Base-by-base conservation (phyloP, 257 asterid genomes). In the Nicotiana tabacum region DNA sequence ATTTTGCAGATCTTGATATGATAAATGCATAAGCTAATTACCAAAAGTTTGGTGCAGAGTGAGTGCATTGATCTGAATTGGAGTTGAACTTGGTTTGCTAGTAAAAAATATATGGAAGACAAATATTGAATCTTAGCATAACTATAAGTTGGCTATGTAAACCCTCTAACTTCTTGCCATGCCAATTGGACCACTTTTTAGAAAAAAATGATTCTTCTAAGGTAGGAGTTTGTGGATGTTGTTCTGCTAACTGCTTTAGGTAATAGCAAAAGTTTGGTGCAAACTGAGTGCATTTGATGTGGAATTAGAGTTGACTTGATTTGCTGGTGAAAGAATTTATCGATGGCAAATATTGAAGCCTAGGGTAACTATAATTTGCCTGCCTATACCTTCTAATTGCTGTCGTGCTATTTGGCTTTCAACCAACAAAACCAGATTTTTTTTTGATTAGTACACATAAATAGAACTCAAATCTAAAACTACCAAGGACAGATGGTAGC, bases 81-180 rank as follows among this genome's bases (percentile, higher is more conserved):
- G 58, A 70, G 58, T 70, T 70, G 58, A 68, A 70, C 33, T 39
- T 70, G 58, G 56, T 39, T 39, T n/a, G n/a, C 77, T 68, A 68
- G 77, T 68, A 4, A 68, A 68, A 68, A 18, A 35, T 68, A 18
- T 24, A 68, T 37, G 15, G 24, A 21, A 35, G 55, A 16, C 4
- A 61, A 61, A 61, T 61, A 2, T 68, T 35, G 77, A 68, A 68
- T 51, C 55, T 68, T 68, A 18, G 33, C 30, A 9, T 68, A 35
- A 68, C 30, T 68, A 33, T 35, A 18, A 7, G 17, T 68, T 9
- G 55, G 55, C 55, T 68, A 30, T 68, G 30, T 18, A 68, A 16
- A 35, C 17, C 53, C 55, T 39, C n/a, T 39, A 43, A 70, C 78
- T 68, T 68, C 16, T 43, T 27, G 78, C 6, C 55, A 35, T 68